These are phyloP conservation scores for Aspergillus felis DNA, from an alignment of 2,329 filamentous ascomycete species.

Conservation along the genomic window DNA sequence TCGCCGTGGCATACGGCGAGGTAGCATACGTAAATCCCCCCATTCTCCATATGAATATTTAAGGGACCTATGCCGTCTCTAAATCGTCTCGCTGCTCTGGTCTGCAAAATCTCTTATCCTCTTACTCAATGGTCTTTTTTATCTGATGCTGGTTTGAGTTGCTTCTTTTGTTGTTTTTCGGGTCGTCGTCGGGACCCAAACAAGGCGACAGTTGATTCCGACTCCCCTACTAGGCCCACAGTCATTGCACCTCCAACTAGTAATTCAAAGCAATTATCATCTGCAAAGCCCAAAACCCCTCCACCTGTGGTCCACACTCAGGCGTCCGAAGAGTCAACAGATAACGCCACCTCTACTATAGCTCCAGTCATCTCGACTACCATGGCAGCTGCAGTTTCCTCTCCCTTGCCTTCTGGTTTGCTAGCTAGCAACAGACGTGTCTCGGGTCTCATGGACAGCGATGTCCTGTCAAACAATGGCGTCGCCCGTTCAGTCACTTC, in stretches of 20 bases:
- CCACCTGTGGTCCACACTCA: not conserved
- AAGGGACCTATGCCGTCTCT: not conserved
- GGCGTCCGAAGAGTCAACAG: not conserved
- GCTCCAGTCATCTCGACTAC: constrained; percentile 1
- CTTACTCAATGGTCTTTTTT: not conserved
- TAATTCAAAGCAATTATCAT: constrained; percentile 5
- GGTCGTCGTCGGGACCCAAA: constrained; percentile 6
- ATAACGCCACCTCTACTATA: not conserved
- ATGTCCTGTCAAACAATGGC: constrained; percentile 5
- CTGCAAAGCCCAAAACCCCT: not conserved
- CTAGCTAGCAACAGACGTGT: not conserved
- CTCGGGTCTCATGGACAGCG: constrained; percentile 5
- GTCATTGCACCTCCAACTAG: constrained; percentile 1
- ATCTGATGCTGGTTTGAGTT: constrained; percentile 9
- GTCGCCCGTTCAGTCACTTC: constrained; percentile 7
- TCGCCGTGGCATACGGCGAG: not conserved
- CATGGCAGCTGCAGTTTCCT: constrained; percentile 1
- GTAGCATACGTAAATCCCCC: not conserved
- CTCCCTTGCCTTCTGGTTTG: constrained; percentile 5
- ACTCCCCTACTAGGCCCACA: constrained; percentile 5
- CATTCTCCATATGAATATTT: constrained; percentile 2
- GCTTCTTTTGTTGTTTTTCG: constrained; percentile 3
- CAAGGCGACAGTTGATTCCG: constrained; percentile 4
- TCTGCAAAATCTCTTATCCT: not conserved
- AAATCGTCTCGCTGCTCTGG: not conserved